Conservation (phyloP, 352 stramenopile species). For the Globisporangium apiculatum region DNA sequence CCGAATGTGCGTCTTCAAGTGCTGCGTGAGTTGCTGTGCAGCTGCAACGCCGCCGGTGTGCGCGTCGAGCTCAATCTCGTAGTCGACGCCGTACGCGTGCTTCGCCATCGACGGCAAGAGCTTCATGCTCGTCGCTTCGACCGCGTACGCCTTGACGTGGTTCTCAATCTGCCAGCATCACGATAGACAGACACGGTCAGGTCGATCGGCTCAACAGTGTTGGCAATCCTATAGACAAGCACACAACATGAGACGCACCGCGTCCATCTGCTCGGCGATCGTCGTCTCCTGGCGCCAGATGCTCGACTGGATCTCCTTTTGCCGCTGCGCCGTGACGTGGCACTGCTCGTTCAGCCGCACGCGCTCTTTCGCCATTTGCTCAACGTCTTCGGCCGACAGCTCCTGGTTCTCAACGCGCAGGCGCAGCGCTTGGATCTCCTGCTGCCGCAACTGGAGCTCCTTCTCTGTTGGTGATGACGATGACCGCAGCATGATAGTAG, state of each 20-base stretch:
- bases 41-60: slow-evolving; percentile 51
- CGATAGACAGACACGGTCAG: not conserved
- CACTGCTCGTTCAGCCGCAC: slow-evolving; percentile 67
- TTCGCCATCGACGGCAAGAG: slow-evolving; percentile 82
- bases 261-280: slow-evolving; percentile 57
- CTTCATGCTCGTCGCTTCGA: slow-evolving; percentile 73
- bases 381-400: slow-evolving; percentile 66
- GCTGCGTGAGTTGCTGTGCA: slow-evolving; percentile 40
- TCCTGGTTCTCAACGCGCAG: slow-evolving; percentile 76
- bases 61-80: slow-evolving; percentile 59
- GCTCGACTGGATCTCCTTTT: slow-evolving; percentile 47
- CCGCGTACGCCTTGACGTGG: slow-evolving; percentile 77
- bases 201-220: no score
- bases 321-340: slow-evolving; percentile 49
- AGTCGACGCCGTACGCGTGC: slow-evolving; percentile 73
- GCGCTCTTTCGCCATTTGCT: slow-evolving; percentile 65
- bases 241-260: slow-evolving; percentile 24
- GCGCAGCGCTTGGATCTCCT: slow-evolving; percentile 55
- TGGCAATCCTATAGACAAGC: no score
- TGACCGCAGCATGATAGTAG: slow-evolving; percentile 1
- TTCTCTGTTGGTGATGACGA: slow-evolving; percentile 28
- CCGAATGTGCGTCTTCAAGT: slow-evolving; percentile 61
- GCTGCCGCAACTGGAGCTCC: slow-evolving; percentile 32
- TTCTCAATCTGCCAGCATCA: slow-evolving; percentile 34
- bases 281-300: slow-evolving; percentile 65